These are phyloP conservation scores for Penicillium silybi DNA, from an alignment of 495 filamentous ascomycete genomes.

Conservation along the genomic window DNA sequence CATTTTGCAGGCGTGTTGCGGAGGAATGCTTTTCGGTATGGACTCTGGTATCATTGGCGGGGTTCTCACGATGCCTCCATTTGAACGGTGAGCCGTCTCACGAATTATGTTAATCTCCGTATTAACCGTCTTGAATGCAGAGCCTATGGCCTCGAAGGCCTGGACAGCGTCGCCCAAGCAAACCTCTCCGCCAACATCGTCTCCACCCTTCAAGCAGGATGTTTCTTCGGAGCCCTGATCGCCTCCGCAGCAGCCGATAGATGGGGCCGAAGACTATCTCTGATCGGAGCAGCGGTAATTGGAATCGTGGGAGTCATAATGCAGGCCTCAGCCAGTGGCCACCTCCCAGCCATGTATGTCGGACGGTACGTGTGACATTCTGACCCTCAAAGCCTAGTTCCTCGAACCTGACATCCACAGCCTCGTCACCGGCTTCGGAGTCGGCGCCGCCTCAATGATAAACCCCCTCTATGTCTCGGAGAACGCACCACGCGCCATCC, in stretches of 20 bases:
- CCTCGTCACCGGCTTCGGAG: conserved; percentile 62
- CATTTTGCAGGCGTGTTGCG: conserved; percentile 60
- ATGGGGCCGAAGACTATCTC: conserved; percentile 50
- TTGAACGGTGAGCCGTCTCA: conserved; percentile 44
- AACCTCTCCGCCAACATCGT: conserved; percentile 47
- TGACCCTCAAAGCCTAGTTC: not conserved
- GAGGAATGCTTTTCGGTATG: conserved; percentile 69
- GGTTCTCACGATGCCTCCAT: conserved; percentile 60
- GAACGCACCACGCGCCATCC: conserved; percentile 68
- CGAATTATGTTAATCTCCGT: not conserved
- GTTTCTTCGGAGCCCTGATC: conserved; percentile 62
- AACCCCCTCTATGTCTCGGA: conserved; percentile 58
- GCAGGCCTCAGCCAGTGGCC: conserved; percentile 57
- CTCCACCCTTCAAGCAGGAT: conserved; percentile 65
- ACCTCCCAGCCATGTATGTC: conserved; percentile 55
- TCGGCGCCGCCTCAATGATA: conserved; percentile 63
- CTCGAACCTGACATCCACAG: conserved; percentile 11
- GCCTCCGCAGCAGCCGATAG: conserved; percentile 54
- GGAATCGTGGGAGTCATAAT: conserved; percentile 54
- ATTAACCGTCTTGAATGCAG: conserved; percentile 16
- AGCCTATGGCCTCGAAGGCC: conserved; percentile 50
- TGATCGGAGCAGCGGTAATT: conserved; percentile 47
- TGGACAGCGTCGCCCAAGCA: conserved; percentile 46
- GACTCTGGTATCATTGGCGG: conserved; percentile 70
- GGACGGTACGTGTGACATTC: conserved; percentile 41